Evolutionary conservation across 2,329 filamentous ascomycete genomes (phyloP).

Genomic region (Chalara sp.): DNA sequence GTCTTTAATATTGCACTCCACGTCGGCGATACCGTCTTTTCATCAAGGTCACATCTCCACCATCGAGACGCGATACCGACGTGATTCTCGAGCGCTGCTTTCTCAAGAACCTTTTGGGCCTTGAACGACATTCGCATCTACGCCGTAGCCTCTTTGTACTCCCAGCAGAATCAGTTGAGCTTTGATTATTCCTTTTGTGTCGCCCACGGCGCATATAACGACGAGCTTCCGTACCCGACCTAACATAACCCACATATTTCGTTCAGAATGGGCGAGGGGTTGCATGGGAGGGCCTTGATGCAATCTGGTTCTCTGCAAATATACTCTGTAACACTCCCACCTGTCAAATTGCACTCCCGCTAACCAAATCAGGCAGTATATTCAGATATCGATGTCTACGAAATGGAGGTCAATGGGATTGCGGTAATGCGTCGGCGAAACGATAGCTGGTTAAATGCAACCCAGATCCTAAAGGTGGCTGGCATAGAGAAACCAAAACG

Average conservation of each 20-base stretch:
- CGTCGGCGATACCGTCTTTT: too few species aligned
- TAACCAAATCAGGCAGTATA: constrained; percentile 63
- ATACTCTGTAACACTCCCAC: constrained; percentile 47
- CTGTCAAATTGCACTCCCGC: not conserved
- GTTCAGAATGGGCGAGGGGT: constrained; percentile 27
- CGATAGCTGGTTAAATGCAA: constrained; percentile 96
- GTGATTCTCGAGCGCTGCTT: too few species aligned
- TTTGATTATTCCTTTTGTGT: constrained; percentile 14
- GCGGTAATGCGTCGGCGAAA: constrained; percentile 93
- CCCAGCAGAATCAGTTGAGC: constrained; percentile 22
- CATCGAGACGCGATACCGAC: too few species aligned
- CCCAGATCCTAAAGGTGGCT: constrained; percentile 95
- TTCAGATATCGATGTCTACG: constrained; percentile 92
- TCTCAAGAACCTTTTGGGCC: too few species aligned
- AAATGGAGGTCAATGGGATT: constrained; percentile 92
- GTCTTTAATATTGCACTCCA: too few species aligned
- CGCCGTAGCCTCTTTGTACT: constrained; percentile 12
- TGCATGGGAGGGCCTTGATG: constrained; percentile 25
- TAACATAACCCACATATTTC: constrained; percentile 21
- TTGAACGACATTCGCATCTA: not conserved
- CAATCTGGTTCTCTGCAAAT: constrained; percentile 42
- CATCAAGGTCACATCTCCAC: too few species aligned
- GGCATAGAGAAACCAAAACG: constrained; percentile 96
- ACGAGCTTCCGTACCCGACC: constrained; percentile 8
- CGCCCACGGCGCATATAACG: constrained; percentile 15